Base-by-base conservation (phyloP, 495 filamentous ascomycete genomes). In the Hypomontagnella submonticulosa region DNA sequence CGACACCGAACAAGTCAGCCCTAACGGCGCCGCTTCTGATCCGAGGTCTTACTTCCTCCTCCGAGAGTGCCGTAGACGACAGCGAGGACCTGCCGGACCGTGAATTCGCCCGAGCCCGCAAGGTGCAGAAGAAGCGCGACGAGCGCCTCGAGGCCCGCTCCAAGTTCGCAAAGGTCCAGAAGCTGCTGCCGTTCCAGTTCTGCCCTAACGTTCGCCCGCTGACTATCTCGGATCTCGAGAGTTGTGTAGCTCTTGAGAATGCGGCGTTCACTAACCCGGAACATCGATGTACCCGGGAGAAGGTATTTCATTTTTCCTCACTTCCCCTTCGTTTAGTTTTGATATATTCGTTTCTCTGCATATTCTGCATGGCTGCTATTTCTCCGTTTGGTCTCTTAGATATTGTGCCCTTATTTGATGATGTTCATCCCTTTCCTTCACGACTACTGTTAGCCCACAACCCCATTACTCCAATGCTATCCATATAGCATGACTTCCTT, bases 221-320 rank as follows among this genome's bases (percentile, higher is more conserved):
- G 34, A 90, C 84, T 19, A 74, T 85, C 43, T 87, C 87, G 0
- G 90, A 97, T 71, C 77, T 92, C 9, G 91, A 95, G 0, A 87
- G 89, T 16, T 94, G 91, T 73, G 77, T 92, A 20, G 79, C 79
- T 11, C 83, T 97, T 33, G 93, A 97, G 75, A 85, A 88, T 46
- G 85, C 83, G 0, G 85, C 89, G 2, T 97, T 97, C 68, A 83
- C 87, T 0, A 79, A 90, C 61, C 76, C 81, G 4, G 73, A 81
- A 4, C 89, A 96, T 75, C 83, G 91, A 36, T 89, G 88, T 63
- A 84, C 89, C 13, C 82, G 80, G 71, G 92, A 96, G 64, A 96
- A 97, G 87, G 93, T 91, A 81, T 61, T 81, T 74, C 44, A 52
- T 38, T 20, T 23, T 65, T 36, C 34, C 18, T 59, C n/a, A n/a